phyloP scores from a whole-genome alignment of 2,329 filamentous ascomycete genomes.

The Aspergillus awamori region DNA sequence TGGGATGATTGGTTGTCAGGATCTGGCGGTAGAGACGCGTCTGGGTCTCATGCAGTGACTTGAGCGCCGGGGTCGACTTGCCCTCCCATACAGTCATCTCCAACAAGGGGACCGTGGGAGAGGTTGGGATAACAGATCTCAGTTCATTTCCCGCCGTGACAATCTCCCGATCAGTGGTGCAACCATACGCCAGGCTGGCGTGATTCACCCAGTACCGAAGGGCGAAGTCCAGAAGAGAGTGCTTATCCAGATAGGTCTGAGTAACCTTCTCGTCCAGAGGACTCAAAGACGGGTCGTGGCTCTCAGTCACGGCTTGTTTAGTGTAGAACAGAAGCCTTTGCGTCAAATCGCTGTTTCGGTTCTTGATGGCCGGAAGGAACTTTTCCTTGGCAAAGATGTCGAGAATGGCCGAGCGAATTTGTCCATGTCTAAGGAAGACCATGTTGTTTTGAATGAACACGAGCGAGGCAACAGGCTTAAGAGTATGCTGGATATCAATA shows the following conservation, averaged over 20 bases:
- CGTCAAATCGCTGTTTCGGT: conserved; percentile 37
- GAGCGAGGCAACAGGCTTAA: conserved; percentile 36
- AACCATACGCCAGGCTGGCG: conserved; percentile 47
- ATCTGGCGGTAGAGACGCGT: conserved; percentile 35
- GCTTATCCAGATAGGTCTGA: conserved; percentile 31
- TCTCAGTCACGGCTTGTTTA: conserved; percentile 32
- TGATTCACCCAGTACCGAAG: conserved; percentile 53
- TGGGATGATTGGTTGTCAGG: conserved; percentile 41
- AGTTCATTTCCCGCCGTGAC: conserved; percentile 50
- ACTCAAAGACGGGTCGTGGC: conserved; percentile 35
- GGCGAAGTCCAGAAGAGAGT: conserved; percentile 51
- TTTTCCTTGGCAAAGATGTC: conserved; percentile 37
- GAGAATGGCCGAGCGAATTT: conserved; percentile 34
- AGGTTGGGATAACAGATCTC: conserved; percentile 51
- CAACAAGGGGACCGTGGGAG: conserved; percentile 48
- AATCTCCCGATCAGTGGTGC: conserved; percentile 39
- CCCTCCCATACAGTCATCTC: conserved; percentile 54
- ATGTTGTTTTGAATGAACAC: conserved; percentile 39
- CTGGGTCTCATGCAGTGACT: conserved; percentile 30
- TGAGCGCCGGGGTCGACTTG: conserved; percentile 32
- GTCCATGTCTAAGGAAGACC: conserved; percentile 39
- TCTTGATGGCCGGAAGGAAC: conserved; percentile 30
- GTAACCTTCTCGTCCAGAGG: conserved; percentile 29
- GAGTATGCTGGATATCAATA: conserved; percentile 25
- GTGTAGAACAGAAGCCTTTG: conserved; percentile 39